Evolutionary conservation across 2,329 filamentous ascomycete genomes (phyloP).

Genomic region (Xenosphaeropsis pyriputrescens): DNA sequence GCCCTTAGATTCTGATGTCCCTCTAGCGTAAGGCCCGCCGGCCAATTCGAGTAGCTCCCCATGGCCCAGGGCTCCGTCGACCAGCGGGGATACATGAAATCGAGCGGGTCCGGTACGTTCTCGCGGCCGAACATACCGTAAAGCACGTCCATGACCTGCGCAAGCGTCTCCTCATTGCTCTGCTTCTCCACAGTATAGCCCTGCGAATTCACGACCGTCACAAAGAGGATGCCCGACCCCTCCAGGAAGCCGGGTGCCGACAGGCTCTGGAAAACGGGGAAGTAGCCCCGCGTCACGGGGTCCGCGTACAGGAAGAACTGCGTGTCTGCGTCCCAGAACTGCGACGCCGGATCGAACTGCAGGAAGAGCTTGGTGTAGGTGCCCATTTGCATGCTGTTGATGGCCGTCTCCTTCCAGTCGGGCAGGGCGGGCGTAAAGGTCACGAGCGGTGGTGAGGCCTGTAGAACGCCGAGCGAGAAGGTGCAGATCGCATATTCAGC

Average conservation of each 20-base stretch:
- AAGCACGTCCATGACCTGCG: conserved; percentile 8
- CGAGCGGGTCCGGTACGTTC: conserved; percentile 32
- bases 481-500: conserved; percentile 51
- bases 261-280: conserved; percentile 50
- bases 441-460: conserved; percentile 34
- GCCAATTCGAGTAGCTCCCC: conserved; percentile 57
- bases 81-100: conserved; percentile 39
- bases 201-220: conserved; percentile 41
- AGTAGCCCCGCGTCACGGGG: conserved; percentile 18
- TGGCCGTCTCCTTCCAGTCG: conserved; percentile 46
- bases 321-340: conserved; percentile 45
- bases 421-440: conserved; percentile 43
- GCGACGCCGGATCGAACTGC: conserved; percentile 40
- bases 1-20: conserved; percentile 54
- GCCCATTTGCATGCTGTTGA: conserved; percentile 51
- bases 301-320: conserved; percentile 26
- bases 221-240: conserved; percentile 50
- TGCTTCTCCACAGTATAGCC: conserved; percentile 44
- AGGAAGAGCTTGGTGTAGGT: conserved; percentile 63
- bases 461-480: conserved; percentile 54
- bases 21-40: conserved; percentile 43
- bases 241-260: conserved; percentile 39
- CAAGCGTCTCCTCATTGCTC: conserved; percentile 34
- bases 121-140: conserved; percentile 30
- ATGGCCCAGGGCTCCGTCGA: conserved; percentile 26